Evolutionary conservation across 106 monocot genomes (phyloP), one percentile per base, ranked within the genome.

Genomic region (Dendrobium officinale): DNA sequence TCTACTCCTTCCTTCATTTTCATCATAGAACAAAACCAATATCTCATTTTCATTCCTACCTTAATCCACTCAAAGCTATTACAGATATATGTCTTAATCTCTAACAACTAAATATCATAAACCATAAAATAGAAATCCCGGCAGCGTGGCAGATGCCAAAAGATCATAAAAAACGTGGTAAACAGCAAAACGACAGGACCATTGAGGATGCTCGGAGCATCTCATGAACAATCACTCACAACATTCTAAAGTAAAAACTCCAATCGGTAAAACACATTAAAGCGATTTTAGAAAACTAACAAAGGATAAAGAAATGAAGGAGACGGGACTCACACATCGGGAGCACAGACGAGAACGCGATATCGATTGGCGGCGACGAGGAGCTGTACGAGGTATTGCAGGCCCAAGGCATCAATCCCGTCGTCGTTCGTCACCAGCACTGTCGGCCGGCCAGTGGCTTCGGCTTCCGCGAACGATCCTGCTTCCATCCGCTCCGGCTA

Each of bases 381-480:
- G 61, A 79, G 84, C 7, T 86, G 75, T 29, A 87, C 96, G 84
- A 97, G 96, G 77, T 81, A 81, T 16, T 88, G 92, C 40, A 96
- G 88, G 3, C 96, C 96, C 16, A 92, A 82, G 6, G 96, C 93
- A 75, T 94, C 90, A 88, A 96, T 90, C 6, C 96, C 96, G 82
- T 96, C 96, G 84, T 97, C 96, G 86, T 97, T 97, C 29, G 94
- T 94, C 67, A 97, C 64, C 85, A 97, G 80, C 80, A 97, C 85
- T 42, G 79, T 81, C 78, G 90, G 89, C 54, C 58, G 77, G 2
- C 9, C 5, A 37, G 51, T 11, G 48, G 81, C 47, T 17, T 41
- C 64, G n/a, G 55, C 70, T 55, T 58, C 85, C 55, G 20, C 37
- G 42, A 2, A 5, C 26, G 24, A 33, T 27, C 59, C 41, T 33